Evolutionary conservation across 2,329 filamentous ascomycete genomes (phyloP).

Genomic region (Alternaria triticimaculans): DNA sequence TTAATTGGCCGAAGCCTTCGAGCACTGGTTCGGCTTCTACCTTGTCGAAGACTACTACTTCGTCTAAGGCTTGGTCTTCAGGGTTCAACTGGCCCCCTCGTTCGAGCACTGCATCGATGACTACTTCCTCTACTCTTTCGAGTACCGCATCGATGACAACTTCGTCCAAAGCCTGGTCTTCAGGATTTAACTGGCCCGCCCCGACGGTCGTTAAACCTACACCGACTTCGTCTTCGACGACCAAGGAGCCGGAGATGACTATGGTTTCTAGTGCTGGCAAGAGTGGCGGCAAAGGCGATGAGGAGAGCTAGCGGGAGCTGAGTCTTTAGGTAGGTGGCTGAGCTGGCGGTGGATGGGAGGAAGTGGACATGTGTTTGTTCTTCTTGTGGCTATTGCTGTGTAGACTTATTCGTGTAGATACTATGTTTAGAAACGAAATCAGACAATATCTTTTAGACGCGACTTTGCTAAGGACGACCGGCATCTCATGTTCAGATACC

Average conservation of each 20-base stretch:
- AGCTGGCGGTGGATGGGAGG: neutral
- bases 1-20: neutral
- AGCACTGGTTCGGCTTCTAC: neutral
- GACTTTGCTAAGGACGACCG: neutral
- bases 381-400: neutral
- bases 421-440: neutral
- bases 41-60: neutral
- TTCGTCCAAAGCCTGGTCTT: neutral
- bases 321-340: neutral
- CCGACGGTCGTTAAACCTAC: neutral
- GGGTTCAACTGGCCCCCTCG: neutral
- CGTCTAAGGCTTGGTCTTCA: neutral
- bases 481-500: rapidly evolving
- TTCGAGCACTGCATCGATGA: neutral
- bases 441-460: neutral
- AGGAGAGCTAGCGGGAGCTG: neutral
- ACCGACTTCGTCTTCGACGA: neutral
- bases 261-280: neutral
- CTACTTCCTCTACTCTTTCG: neutral
- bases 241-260: neutral
- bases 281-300: too few species aligned
- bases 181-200: neutral
- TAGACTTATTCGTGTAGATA: neutral
- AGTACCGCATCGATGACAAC: neutral
- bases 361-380: neutral